A percentile compares a stretch with the other conserved stretches of the same genome.
Conservation (phyloP, 371 early-diverging fungal species). For the Conidiobolus coronatus region DNA sequence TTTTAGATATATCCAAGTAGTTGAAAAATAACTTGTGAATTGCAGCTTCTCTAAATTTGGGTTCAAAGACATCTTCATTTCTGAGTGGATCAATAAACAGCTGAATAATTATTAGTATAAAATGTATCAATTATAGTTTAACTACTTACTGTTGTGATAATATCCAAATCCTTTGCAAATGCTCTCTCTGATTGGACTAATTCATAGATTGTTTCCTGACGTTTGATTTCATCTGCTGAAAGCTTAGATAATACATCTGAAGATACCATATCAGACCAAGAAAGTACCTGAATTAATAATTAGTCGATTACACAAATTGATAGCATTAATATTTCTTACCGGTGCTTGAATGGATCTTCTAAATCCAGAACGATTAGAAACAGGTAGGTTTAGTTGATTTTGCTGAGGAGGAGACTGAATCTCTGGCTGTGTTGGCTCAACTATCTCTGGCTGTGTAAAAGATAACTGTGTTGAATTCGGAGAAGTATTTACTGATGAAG, state of each 20-base stretch:
- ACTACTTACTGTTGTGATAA: conserved; percentile 30
- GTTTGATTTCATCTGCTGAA: conserved; percentile 40
- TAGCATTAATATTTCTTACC: background rate
- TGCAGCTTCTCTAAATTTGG: conserved; percentile 27
- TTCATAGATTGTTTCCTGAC: conserved; percentile 83
- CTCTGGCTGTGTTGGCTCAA: too few species aligned
- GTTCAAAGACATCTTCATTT: conserved; percentile 28
- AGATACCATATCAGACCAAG: conserved; percentile 32
- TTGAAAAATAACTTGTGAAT: conserved; percentile 63
- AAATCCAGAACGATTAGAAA: too few species aligned
- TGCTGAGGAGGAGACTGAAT: too few species aligned
- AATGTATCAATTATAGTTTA: background rate
- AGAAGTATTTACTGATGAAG: background rate
- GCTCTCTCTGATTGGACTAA: conserved; percentile 69
- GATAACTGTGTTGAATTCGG: too few species aligned
- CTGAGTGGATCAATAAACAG: conserved; percentile 49
- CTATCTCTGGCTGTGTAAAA: too few species aligned
- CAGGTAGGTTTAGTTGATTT: too few species aligned
- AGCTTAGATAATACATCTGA: conserved; percentile 44
- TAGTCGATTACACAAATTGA: background rate
- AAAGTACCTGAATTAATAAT: conserved; percentile 1
- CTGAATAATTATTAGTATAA: conserved; percentile 8
- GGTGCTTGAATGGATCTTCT: too few species aligned
- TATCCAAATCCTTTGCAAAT: conserved; percentile 58
- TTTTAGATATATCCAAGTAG: conserved; percentile 34